These are phyloP conservation scores for Sugiyamaella grinbergsii DNA, from an alignment of 1,139 yeast species.

Conservation along the genomic window DNA sequence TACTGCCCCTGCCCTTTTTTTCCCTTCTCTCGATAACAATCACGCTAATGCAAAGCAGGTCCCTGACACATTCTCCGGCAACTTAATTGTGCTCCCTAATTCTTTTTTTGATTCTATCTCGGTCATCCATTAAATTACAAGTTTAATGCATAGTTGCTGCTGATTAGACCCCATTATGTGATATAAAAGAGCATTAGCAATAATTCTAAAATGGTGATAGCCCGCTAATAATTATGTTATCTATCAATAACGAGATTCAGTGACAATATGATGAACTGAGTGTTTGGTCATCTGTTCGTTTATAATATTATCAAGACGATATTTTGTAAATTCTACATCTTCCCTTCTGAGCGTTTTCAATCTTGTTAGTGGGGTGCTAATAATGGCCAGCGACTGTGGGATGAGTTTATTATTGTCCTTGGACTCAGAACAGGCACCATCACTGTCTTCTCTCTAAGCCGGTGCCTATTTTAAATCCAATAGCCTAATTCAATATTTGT, in stretches of 20 bases:
- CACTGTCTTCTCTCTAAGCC: too few relatives aligned
- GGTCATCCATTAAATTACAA: background rate
- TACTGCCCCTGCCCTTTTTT: too few relatives aligned
- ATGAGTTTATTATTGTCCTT: too few relatives aligned
- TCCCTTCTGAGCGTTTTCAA: too few relatives aligned
- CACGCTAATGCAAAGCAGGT: background rate
- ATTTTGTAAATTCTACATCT: too few relatives aligned
- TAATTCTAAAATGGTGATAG: background rate
- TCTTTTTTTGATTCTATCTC: background rate
- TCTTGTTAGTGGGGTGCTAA: too few relatives aligned
- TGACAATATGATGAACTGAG: too few relatives aligned
- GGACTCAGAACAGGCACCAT: too few relatives aligned
- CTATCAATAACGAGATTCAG: background rate
- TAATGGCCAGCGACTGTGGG: too few relatives aligned
- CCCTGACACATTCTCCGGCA: too few relatives aligned
- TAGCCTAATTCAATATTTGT: background rate
- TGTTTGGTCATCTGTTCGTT: background rate
- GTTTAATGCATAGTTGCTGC: background rate
- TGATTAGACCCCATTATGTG: background rate
- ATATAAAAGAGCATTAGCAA: background rate
- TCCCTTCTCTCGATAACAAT: background rate
- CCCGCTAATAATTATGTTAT: background rate
- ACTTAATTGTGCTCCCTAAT: background rate
- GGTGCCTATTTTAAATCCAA: background rate
- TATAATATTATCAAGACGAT: too few relatives aligned